Conservation (phyloP, 495 filamentous ascomycete genomes). For the Lasiosphaeria miniovina region DNA sequence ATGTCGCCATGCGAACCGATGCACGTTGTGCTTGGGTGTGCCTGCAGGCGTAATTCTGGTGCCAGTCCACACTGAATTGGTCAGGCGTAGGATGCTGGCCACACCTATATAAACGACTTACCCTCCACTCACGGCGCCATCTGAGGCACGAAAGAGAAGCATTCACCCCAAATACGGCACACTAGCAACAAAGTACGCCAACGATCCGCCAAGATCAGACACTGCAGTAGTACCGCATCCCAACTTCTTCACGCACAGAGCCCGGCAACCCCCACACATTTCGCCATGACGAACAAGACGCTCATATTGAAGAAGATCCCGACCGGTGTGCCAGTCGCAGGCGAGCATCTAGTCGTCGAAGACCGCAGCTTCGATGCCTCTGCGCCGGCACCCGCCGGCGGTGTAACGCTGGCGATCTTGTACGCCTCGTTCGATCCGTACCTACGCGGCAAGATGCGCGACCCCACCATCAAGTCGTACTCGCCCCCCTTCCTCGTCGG, state of each 20-base stretch:
- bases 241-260: neutral
- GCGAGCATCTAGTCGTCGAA: constrained; percentile 72
- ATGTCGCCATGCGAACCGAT: no score
- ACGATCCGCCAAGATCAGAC: no score
- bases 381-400: constrained; percentile 62
- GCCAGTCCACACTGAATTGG: no score
- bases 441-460: constrained; percentile 67
- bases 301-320: constrained; percentile 77
- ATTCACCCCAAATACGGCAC: no score
- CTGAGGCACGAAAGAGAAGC: no score
- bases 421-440: constrained; percentile 88
- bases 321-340: constrained; percentile 62
- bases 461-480: constrained; percentile 57
- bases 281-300: constrained; percentile 62
- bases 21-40: no score
- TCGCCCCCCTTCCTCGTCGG: constrained; percentile 53
- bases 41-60: no score
- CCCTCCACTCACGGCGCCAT: no score
- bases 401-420: constrained; percentile 68
- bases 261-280: constrained; percentile 9
- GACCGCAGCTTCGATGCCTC: constrained; percentile 61
- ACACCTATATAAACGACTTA: no score
- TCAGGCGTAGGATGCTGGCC: no score
- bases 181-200: no score
- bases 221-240: neutral